Base-by-base conservation (phyloP, 345 rosid genomes). In the Ricinus communis region DNA sequence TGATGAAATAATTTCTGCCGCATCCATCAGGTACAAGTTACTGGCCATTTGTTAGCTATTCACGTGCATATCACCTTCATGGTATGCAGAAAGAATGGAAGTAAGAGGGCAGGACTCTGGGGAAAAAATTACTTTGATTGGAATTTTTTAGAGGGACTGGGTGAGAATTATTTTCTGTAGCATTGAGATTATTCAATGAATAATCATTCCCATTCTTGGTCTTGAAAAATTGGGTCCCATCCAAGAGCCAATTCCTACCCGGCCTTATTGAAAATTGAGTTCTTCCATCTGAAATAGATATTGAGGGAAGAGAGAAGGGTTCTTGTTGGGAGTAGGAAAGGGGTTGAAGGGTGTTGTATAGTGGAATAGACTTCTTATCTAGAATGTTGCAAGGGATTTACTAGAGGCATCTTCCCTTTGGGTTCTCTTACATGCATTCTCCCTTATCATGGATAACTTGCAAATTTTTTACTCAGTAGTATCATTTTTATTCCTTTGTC, bases 1-100 rank as follows among this genome's bases (percentile, higher is more conserved):
- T n/a, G 96, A 93, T 45, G 96, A 93, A 76, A 86, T 90, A 73
- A 87, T 90, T 62, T 88, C 89, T 40, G 87, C 88, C 33, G 93
- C 98, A 68, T 93, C 95, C 75, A 74, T 90, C 80, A 88, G 96
- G 98, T 92, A 78, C 68, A 19, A 8, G 41, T 27, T 58, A n/a
- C 3, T 73, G 54, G 25, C 57, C 70, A 63, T 66, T 72, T 57
- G 12, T 53, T 43, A 10, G 5, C 50, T 61, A 38, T 33, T 7
- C 69, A 30, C 25, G n/a, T 49, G 33, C 8, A 62, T 69, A 6
- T 66, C 7, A 33, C 50, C 51, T 27, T 33, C 3, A 59, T 27
- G 38, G 21, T 27, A 16, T 33, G 49, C 46, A 24, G 41, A 69
- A 25, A 45, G 14, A 43, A 16, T 53, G 56, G 0, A 25, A 8